phyloP scores from a whole-genome alignment of 2,329 filamentous ascomycete genomes.

The Cladorrhinum sp. region DNA sequence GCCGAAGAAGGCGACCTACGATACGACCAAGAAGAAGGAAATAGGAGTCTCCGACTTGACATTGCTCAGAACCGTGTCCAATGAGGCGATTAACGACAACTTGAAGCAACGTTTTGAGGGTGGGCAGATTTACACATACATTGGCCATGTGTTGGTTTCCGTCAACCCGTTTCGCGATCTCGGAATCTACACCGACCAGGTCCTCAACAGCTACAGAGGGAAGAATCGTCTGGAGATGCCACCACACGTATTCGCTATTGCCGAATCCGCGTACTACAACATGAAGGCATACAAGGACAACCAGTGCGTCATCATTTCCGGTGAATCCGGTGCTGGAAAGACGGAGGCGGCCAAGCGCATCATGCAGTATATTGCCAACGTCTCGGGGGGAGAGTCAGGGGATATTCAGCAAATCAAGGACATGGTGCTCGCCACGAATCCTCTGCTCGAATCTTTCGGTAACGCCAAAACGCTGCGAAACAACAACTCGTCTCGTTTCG shows the following conservation, averaged over 20 bases:
- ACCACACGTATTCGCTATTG: constrained; percentile 95
- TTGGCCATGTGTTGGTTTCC: constrained; percentile 97
- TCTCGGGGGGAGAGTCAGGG: constrained; percentile 79
- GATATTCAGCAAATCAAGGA: constrained; percentile 97
- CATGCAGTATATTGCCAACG: constrained; percentile 99
- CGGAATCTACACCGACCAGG: constrained; percentile 94
- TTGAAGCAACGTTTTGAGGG: constrained; percentile 97
- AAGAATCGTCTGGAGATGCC: constrained; percentile 96
- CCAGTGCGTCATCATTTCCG: constrained; percentile 98
- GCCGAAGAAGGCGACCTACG: constrained; percentile 94
- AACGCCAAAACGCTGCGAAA: constrained; percentile 98
- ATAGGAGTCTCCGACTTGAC: constrained; percentile 98
- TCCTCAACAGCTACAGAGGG: constrained; percentile 89
- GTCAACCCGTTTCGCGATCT: constrained; percentile 97
- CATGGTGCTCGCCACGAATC: constrained; percentile 98
- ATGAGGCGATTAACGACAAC: constrained; percentile 99
- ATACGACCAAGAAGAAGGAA: constrained; percentile 97
- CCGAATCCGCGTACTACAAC: constrained; percentile 96
- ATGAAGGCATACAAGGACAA: constrained; percentile 99
- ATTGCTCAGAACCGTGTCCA: constrained; percentile 95
- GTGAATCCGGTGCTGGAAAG: constrained; percentile 96
- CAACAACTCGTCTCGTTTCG: constrained; percentile 98
- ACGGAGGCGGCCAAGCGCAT: constrained; percentile 97
- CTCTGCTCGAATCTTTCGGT: constrained; percentile 92
- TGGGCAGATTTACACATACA: constrained; percentile 98